A percentile compares a stretch with the other conserved stretches of the same genome.
These are phyloP conservation scores for Melampsora americana DNA, from an alignment of 1,284 basidiomycete species.

Conservation along the genomic window DNA sequence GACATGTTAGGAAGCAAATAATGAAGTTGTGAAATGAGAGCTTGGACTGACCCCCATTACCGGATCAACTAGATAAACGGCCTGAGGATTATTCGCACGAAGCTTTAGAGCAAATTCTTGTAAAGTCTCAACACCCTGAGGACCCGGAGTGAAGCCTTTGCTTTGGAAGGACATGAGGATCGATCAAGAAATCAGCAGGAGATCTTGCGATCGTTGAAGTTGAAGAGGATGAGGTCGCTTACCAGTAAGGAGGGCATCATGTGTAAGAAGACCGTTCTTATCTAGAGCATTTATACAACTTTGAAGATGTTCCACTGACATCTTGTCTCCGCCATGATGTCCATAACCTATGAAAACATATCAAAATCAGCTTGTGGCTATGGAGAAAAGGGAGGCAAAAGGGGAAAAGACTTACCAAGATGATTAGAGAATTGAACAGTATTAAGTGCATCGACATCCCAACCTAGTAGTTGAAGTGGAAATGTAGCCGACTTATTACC, in stretches of 20 bases:
- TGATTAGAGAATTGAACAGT: constrained; percentile 90
- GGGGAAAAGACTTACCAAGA: constrained; percentile 62
- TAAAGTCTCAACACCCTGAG: constrained; percentile 33
- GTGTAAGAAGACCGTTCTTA: constrained; percentile 18
- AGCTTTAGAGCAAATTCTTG: neutral
- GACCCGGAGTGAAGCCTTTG: constrained; percentile 33
- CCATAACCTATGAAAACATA: constrained; percentile 23
- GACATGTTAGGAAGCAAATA: constrained; percentile 58
- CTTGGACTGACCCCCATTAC: constrained; percentile 34
- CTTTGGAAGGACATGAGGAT: neutral
- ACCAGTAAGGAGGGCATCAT: constrained; percentile 34
- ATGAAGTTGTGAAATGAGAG: neutral
- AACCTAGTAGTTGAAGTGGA: constrained; percentile 88
- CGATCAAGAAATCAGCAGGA: neutral
- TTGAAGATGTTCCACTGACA: constrained; percentile 25
- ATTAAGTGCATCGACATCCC: constrained; percentile 93
- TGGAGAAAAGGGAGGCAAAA: neutral
- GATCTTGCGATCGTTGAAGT: neutral
- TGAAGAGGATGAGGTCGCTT: neutral
- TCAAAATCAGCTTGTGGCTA: neutral
- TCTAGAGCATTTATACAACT: constrained; percentile 37
- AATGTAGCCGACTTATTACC: constrained; percentile 81
- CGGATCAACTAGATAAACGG: constrained; percentile 35
- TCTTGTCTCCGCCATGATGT: constrained; percentile 30
- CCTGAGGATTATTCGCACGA: constrained; percentile 33